Percentiles rank a stretch among this genome's conserved stretches.
phyloP scores from a whole-genome alignment of 73 alveolate species.

The Effrenium voratum region DNA sequence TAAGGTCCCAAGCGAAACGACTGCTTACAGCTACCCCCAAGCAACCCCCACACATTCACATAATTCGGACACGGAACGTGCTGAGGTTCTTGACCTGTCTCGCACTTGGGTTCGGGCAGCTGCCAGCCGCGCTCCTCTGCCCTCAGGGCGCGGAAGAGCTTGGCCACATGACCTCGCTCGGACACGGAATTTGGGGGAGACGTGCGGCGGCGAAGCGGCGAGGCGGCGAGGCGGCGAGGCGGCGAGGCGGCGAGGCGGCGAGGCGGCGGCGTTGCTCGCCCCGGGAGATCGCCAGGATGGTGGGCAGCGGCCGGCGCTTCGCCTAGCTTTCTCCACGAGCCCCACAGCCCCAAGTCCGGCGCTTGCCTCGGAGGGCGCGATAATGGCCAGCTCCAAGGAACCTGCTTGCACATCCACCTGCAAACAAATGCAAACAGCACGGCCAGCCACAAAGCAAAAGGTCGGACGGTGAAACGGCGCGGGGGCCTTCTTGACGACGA shows the following conservation, averaged over 20 bases:
- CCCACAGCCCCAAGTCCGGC: not conserved
- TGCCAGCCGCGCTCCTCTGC: slow-evolving; percentile 81
- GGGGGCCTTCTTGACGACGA: slow-evolving; percentile 41
- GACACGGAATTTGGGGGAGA: too few species aligned
- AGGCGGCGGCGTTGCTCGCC: slow-evolving; percentile 72
- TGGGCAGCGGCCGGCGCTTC: slow-evolving; percentile 38
- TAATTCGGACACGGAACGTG: not conserved
- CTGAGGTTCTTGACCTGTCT: not conserved
- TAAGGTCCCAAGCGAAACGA: too few species aligned
- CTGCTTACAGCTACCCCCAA: too few species aligned
- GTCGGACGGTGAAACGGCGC: not conserved
- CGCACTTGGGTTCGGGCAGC: slow-evolving; percentile 11
- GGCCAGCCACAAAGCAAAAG: not conserved
- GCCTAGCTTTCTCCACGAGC: not conserved
- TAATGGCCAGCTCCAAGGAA: slow-evolving; percentile 58
- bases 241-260: too few species aligned
- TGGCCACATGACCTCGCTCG: slow-evolving; percentile 67
- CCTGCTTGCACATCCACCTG: slow-evolving; percentile 90
- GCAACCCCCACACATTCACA: too few species aligned
- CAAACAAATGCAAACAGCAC: not conserved
- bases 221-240: too few species aligned
- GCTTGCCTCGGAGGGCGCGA: slow-evolving; percentile 41
- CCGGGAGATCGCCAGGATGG: slow-evolving; percentile 79
- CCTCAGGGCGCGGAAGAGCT: slow-evolving; percentile 77
- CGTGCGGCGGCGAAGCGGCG: too few species aligned